Percentiles rank a stretch among this genome's conserved stretches.
Evolutionary conservation across 495 filamentous ascomycete species (phyloP).

Genomic region (Letharia columbiana): DNA sequence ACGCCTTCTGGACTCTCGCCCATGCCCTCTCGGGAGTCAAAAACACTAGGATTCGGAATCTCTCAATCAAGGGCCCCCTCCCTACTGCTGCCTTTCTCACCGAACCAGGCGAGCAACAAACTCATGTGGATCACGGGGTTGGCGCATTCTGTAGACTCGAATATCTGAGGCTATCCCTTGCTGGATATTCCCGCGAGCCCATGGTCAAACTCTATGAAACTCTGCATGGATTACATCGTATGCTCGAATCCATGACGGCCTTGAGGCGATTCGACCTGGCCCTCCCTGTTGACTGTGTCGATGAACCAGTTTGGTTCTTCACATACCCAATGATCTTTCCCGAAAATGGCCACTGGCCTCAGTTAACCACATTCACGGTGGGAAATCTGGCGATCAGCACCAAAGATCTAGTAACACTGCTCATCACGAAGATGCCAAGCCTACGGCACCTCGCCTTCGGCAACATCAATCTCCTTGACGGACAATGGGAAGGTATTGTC

Average conservation of each 20-base stretch:
- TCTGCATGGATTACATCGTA: neutral
- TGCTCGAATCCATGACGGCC: neutral
- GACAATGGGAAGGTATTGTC: neutral
- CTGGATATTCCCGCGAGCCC: neutral
- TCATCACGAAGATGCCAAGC: neutral
- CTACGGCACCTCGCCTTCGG: neutral
- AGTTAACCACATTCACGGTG: neutral
- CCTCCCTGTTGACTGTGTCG: neutral
- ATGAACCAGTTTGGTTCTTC: neutral
- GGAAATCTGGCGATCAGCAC: neutral
- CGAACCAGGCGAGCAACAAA: neutral
- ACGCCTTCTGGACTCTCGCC: neutral
- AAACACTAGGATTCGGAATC: neutral
- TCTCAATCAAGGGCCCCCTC: neutral
- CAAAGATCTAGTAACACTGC: neutral
- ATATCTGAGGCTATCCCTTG: neutral
- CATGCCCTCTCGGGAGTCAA: neutral
- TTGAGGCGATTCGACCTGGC: neutral
- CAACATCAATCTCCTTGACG: neutral
- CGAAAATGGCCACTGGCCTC: neutral
- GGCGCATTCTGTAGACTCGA: neutral
- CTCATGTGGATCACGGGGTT: neutral
- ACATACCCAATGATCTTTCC: neutral
- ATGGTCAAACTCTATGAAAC: neutral
- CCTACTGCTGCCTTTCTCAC: neutral